Conservation (phyloP, 352 stramenopile genomes). For the Phytophthora aleatoria region DNA sequence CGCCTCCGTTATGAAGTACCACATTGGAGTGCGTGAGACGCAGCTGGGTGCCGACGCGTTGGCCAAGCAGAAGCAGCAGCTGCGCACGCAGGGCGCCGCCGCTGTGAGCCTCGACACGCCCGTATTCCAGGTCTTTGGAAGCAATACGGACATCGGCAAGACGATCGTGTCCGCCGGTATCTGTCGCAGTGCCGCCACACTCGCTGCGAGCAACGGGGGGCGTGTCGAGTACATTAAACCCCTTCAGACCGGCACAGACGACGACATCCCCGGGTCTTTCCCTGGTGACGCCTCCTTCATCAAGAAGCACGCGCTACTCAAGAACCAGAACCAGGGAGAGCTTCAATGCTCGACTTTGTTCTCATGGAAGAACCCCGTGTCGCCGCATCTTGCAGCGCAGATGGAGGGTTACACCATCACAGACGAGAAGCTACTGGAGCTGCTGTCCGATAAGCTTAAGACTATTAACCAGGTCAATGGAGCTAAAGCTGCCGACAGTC, state of each 20-base stretch:
- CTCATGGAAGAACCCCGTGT: constrained; percentile 94
- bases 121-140: constrained; percentile 94
- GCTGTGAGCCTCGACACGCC: constrained; percentile 64
- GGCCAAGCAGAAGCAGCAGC: constrained; percentile 46
- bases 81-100: constrained; percentile 60
- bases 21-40: constrained; percentile 53
- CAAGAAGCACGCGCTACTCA: constrained; percentile 43
- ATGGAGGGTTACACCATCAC: constrained; percentile 88
- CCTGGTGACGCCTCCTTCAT: constrained; percentile 90
- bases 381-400: constrained; percentile 92
- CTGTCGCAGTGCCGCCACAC: constrained; percentile 67
- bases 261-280: constrained; percentile 47
- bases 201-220: constrained; percentile 8
- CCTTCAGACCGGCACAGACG: constrained; percentile 92
- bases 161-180: constrained; percentile 95
- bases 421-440: constrained; percentile 85
- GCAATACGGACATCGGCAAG: constrained; percentile 98
- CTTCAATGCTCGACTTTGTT: constrained; percentile 90
- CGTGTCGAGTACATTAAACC: constrained; percentile 96
- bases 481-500: constrained; percentile 38
- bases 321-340: constrained; percentile 4
- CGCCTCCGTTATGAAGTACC: constrained; percentile 32
- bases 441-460: constrained; percentile 65
- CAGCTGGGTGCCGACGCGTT: constrained; percentile 36
- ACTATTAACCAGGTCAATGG: constrained; percentile 38